Evolutionary conservation across 1,284 basidiomycete species (phyloP), one percentile per base, ranked within the genome.

Genomic region (Ganoderma sinense): DNA sequence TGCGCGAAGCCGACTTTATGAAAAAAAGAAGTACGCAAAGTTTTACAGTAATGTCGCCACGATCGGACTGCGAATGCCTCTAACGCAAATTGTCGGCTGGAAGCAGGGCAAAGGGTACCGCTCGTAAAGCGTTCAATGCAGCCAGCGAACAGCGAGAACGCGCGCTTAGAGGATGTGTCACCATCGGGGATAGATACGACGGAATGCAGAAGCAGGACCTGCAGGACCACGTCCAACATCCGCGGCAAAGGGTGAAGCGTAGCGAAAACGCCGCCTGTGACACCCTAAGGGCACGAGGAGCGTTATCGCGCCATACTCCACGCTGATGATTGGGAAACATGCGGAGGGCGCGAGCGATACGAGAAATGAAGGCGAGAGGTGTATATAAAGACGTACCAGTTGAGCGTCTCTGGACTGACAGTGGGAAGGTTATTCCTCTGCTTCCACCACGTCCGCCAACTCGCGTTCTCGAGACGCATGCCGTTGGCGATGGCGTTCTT

Each of bases 361-460:
- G 71, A 71, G 71, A 70, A 67, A 70, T 64, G 68, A 75, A 68
- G 67, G 66, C 40, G 36, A 33, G 62, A 62, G 51, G 68, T n/a
- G 43, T 71, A 68, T 41, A 62, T 60, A 70, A 74, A 71, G n/a
- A 86, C 95, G 79, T 79, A 98, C 97, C 97, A 99, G 81, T 99
- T 99, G 76, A 99, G 89, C 2, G 97, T 98, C 84, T 99, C 97
- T 70, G 97, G 97, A 56, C 91, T 94, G 80, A 99, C 90, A 0
- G 97, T 99, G 84, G 94, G 96, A 69, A 99, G 89, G 74, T 97
- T 96, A 77, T 98, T 98, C 73, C 97, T 87, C 87, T 99, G 97
- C 84, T 99, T 99, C 89, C 97, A 97, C 97, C 98, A 99, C 1
- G 97, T 99, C 59, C 98, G 86, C 97, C 97, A 99, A 76, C 92